A percentile compares a stretch with the other conserved stretches of the same genome.
Conservation (phyloP, 2,329 filamentous ascomycete species). For the Parascedosporium putredinis region DNA sequence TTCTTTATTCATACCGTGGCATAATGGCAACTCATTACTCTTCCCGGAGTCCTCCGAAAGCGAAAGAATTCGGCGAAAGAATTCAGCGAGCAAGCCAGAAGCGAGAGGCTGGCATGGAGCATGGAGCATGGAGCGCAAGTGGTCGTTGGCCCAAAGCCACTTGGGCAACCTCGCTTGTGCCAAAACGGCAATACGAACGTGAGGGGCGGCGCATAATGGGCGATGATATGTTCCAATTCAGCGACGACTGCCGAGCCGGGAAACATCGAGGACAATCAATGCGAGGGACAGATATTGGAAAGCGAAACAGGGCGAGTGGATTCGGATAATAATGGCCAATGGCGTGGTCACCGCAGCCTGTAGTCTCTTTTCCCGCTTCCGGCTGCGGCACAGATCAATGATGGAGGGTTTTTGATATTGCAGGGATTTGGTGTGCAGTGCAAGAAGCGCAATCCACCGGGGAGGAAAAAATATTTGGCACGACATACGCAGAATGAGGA, state of each 20-base stretch:
- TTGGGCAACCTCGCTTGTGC: not conserved
- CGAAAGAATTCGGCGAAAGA: not conserved
- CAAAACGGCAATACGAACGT: not conserved
- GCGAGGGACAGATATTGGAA: not conserved
- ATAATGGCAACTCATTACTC: no score
- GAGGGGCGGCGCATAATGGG: conserved; percentile 1
- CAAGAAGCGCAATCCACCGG: no score
- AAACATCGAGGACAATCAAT: not conserved
- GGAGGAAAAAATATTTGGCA: no score
- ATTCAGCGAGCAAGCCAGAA: not conserved
- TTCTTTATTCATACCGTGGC: not conserved
- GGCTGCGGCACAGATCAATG: not conserved
- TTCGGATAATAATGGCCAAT: conserved; percentile 2
- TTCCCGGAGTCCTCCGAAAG: not conserved
- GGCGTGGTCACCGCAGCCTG: not conserved
- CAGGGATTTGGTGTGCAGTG: not conserved
- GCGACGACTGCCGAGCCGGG: not conserved
- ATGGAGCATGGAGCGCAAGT: no score
- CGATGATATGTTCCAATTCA: not conserved
- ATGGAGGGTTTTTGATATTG: not conserved
- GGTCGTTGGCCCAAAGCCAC: no score
- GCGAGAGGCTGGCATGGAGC: no score
- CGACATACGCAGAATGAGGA: no score
- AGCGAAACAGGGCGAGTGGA: not conserved
- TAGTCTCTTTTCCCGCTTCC: not conserved